Evolutionary conservation across 495 filamentous ascomycete genomes (phyloP).

Genomic region (Penicillium samsonianum): DNA sequence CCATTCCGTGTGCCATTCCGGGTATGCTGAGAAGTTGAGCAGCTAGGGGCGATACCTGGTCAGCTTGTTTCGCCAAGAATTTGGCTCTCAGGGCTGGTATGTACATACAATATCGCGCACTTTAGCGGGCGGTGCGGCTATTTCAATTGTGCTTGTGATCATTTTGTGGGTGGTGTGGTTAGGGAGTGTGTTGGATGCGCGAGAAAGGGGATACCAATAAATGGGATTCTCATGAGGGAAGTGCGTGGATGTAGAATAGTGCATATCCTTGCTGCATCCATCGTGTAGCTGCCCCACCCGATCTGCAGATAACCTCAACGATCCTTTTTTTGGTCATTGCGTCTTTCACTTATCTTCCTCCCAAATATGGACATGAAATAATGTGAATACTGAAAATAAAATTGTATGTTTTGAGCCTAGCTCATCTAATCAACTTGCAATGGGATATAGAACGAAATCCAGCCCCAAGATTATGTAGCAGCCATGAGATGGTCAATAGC

Average conservation of each 20-base stretch:
- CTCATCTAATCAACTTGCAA: background rate
- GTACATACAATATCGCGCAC: conserved; percentile 36
- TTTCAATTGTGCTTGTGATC: conserved; percentile 28
- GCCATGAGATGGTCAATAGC: background rate
- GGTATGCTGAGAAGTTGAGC: conserved; percentile 28
- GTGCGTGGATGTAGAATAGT: background rate
- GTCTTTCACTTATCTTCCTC: background rate
- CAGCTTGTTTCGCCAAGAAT: background rate
- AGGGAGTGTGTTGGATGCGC: background rate
- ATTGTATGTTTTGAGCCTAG: background rate
- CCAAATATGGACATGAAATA: no score
- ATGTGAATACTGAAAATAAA: background rate
- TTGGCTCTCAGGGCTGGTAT: background rate
- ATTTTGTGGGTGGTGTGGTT: conserved; percentile 1
- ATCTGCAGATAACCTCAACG: background rate
- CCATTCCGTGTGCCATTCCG: conserved; percentile 33
- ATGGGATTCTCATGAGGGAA: background rate
- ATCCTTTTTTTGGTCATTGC: background rate
- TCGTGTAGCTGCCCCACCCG: background rate
- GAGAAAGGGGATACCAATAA: conserved; percentile 3
- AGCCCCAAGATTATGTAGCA: background rate
- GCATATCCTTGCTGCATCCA: conserved; percentile 3
- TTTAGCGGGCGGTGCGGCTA: conserved; percentile 29
- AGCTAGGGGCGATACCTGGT: conserved; percentile 17
- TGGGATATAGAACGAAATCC: background rate